phyloP scores from a whole-genome alignment of 108 stramenopile genomes.

The Cylindrotheca closterium region DNA sequence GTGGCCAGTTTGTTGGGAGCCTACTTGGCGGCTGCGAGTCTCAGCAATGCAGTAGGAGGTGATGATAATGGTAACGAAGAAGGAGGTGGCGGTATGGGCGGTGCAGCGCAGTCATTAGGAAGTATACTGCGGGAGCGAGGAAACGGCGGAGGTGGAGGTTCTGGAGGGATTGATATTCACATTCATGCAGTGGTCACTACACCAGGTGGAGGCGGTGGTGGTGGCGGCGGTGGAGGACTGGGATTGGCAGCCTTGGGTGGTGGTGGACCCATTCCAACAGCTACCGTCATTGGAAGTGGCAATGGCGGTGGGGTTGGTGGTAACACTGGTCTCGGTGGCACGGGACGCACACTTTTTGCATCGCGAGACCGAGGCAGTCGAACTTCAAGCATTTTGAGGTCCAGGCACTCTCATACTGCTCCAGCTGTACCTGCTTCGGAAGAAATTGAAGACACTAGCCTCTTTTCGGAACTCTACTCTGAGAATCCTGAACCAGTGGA shows the following conservation, averaged over 20 bases:
- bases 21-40: slow-evolving; percentile 54
- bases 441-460: slow-evolving; percentile 47
- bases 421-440: not conserved
- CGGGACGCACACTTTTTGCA: slow-evolving; percentile 11
- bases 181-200: slow-evolving; percentile 88
- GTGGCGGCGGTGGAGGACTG: slow-evolving; percentile 31
- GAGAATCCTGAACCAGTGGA: slow-evolving; percentile 71
- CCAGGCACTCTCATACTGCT: slow-evolving; percentile 1
- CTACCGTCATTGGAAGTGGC: not conserved
- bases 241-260: slow-evolving; percentile 11
- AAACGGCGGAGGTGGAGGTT: slow-evolving; percentile 24
- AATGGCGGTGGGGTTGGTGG: slow-evolving; percentile 2
- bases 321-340: slow-evolving; percentile 5
- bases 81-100: slow-evolving; percentile 7
- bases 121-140: slow-evolving; percentile 33
- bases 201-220: slow-evolving; percentile 50
- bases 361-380: not conserved
- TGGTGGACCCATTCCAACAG: slow-evolving; percentile 6
- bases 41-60: slow-evolving; percentile 28
- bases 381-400: slow-evolving; percentile 3
- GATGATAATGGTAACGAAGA: slow-evolving; percentile 21
- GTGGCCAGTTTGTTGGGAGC: slow-evolving; percentile 47
- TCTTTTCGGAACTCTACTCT: slow-evolving; percentile 83
- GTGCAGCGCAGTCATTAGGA: slow-evolving; percentile 10
- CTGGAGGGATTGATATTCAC: slow-evolving; percentile 87